phyloP scores from a whole-genome alignment of 78 protist species.

The Protostelium mycophagum region DNA sequence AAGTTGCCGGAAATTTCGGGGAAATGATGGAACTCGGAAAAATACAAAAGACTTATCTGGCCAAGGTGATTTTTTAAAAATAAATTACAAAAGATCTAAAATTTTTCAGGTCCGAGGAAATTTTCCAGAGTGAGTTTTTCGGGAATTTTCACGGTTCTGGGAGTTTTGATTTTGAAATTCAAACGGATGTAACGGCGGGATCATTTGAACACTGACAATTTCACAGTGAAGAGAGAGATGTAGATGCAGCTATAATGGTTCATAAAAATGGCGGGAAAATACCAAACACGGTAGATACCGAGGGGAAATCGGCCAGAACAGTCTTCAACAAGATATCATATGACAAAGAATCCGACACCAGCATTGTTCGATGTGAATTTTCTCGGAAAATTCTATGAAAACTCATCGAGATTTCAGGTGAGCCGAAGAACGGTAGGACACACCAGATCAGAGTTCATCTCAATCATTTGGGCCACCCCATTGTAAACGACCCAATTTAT shows the following conservation, averaged over 20 bases:
- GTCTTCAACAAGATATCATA: constrained; percentile 11
- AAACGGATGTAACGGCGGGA: too few species aligned
- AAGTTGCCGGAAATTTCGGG: neutral
- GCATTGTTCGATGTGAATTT: constrained; percentile 19
- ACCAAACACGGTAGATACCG: constrained; percentile 12
- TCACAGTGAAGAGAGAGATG: neutral
- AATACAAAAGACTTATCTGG: neutral
- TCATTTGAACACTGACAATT: too few species aligned
- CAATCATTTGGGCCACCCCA: constrained; percentile 71
- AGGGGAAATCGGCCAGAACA: constrained; percentile 42
- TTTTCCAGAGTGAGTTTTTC: constrained; percentile 1
- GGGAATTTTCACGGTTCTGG: neutral
- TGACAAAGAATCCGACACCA: constrained; percentile 13
- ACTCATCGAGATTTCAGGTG: neutral
- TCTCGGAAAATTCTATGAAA: neutral
- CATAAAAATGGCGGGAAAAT: constrained; percentile 24
- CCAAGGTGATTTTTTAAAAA: neutral
- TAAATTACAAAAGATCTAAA: neutral
- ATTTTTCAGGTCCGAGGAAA: neutral
- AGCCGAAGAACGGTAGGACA: constrained; percentile 83
- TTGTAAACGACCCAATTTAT: constrained; percentile 78
- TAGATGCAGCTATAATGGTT: constrained; percentile 46
- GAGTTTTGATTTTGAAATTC: neutral
- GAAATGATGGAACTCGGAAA: neutral
- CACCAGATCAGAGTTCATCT: constrained; percentile 91